Base-by-base conservation (phyloP, 306 rosid species). In the Parietaria judaica region DNA sequence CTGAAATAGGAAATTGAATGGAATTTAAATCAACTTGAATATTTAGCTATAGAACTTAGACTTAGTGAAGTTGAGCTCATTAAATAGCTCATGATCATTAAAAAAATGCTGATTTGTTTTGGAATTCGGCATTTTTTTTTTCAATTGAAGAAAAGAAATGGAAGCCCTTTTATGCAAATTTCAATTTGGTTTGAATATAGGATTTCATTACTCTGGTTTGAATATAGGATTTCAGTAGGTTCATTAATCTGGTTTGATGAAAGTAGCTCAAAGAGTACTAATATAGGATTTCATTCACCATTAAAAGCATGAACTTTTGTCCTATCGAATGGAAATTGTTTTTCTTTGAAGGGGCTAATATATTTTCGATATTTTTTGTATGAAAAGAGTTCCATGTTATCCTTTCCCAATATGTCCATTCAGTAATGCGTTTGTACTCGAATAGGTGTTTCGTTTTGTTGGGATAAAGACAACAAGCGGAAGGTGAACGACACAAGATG, bases 401-500 rank as follows among this genome's bases (percentile, higher is more conserved):
- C 39, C 23, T 38, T 57, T 57, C 0, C 14, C 8, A 37, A 14
- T 11, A 6, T 16, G 41, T 46, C 47, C 9, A 31, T 6, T 4
- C 45, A 44, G 7, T 13, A 17, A 9, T 44, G 14, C 23, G 11
- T n/a, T 54, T 62, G 36, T 16, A 12, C 11, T 53, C 34, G 34
- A 43, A 7, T 17, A 4, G 51, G 52, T 66, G 54, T 54, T 43
- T 16, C 53, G 3, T 52, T 54, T 37, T 54, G 84, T 67, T 56
- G 64, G 69, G 64, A 64, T 35, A 67, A 6, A n/a, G 72, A 60
- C 58, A 56, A 69, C 58, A 77, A 78, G 63, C 50, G 74, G 67
- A 56, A 69, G 77, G 74, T 64, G 37, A 72, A 78, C 71, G 66
- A 64, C 71, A 68, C 69, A 66, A 60, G 62, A 94, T 94, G 99